These are phyloP conservation scores for Citeromyces hawaiiensis DNA, from an alignment of 1,139 yeast genomes.

Conservation along the genomic window DNA sequence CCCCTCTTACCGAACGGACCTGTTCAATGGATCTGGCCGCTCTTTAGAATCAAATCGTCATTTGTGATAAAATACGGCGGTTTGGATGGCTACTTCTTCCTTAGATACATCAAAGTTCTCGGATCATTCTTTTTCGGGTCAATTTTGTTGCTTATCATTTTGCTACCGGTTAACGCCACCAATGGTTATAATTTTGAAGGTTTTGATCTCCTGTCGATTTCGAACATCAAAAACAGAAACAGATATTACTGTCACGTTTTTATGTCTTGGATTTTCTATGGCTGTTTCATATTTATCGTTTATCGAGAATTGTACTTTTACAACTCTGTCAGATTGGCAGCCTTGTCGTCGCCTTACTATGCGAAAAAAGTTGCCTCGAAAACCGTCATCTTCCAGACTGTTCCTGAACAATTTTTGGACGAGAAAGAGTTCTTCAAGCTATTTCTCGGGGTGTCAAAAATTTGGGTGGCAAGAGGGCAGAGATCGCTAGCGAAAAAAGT, in stretches of 20 bases:
- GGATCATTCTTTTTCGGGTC: slow-evolving; percentile 35
- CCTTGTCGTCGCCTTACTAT: slow-evolving; percentile 59
- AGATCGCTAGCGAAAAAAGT: slow-evolving; percentile 36
- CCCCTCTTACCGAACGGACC: slow-evolving; percentile 44
- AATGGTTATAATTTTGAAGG: slow-evolving; percentile 44
- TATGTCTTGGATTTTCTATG: slow-evolving; percentile 56
- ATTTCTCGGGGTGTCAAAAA: slow-evolving; percentile 47
- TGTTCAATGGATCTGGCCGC: slow-evolving; percentile 38
- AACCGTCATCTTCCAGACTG: slow-evolving; percentile 53
- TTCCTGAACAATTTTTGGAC: slow-evolving; percentile 31
- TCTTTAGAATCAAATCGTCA: slow-evolving; percentile 44
- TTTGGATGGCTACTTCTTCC: slow-evolving; percentile 77
- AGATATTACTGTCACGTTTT: slow-evolving; percentile 64
- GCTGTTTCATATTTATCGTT: slow-evolving; percentile 41
- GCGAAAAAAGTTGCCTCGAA: slow-evolving; percentile 55
- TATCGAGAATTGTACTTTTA: slow-evolving; percentile 64
- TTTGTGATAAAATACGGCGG: slow-evolving; percentile 72
- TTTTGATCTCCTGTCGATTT: slow-evolving; percentile 44
- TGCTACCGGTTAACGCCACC: slow-evolving; percentile 81
- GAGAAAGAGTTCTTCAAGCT: slow-evolving; percentile 38
- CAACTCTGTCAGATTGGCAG: slow-evolving; percentile 50
- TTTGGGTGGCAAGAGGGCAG: slow-evolving; percentile 56
- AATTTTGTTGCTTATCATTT: slow-evolving; percentile 56
- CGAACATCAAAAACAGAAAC: slow-evolving; percentile 47
- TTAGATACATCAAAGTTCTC: slow-evolving; percentile 61